Percentiles rank a stretch among this genome's conserved stretches.
Conservation (phyloP, 306 rosid genomes). For the Carpinus fangiana region DNA sequence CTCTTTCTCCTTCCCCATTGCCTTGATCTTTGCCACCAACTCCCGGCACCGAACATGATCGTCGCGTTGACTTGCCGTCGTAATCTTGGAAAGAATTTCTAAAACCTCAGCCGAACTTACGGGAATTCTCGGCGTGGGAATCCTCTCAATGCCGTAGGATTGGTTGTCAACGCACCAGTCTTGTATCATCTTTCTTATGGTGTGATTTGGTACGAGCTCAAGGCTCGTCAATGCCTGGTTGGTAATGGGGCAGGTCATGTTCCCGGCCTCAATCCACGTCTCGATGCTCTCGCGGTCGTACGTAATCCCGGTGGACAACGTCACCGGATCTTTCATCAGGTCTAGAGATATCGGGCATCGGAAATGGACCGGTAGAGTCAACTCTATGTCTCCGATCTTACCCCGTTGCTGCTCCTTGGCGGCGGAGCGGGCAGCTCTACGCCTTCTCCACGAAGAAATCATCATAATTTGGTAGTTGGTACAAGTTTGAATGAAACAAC, state of each 20-base stretch:
- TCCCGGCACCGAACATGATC: constrained; percentile 22
- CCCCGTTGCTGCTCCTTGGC: constrained; percentile 1
- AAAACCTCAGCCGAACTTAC: constrained; percentile 16
- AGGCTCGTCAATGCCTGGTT: constrained; percentile 36
- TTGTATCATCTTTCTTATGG: constrained; percentile 53
- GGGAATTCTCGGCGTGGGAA: constrained; percentile 51
- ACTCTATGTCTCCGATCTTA: constrained; percentile 22
- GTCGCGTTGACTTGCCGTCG: background rate
- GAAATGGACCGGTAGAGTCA: constrained; percentile 44
- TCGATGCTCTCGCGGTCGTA: constrained; percentile 55
- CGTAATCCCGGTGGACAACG: constrained; percentile 50
- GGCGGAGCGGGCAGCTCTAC: constrained; percentile 22
- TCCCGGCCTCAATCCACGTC: constrained; percentile 53
- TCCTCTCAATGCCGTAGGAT: constrained; percentile 45
- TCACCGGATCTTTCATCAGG: constrained; percentile 65
- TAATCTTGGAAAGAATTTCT: constrained; percentile 26
- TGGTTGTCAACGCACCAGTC: constrained; percentile 52
- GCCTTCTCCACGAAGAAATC: constrained; percentile 49
- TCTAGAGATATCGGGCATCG: constrained; percentile 56
- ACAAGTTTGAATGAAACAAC: background rate
- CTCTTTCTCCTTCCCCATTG: constrained; percentile 39
- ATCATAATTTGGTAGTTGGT: background rate
- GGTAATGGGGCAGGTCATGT: constrained; percentile 46
- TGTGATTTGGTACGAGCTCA: constrained; percentile 50
- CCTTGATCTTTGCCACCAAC: constrained; percentile 33